These are phyloP conservation scores for Pythium scleroteichum DNA, from an alignment of 352 stramenopile genomes.

Conservation along the genomic window DNA sequence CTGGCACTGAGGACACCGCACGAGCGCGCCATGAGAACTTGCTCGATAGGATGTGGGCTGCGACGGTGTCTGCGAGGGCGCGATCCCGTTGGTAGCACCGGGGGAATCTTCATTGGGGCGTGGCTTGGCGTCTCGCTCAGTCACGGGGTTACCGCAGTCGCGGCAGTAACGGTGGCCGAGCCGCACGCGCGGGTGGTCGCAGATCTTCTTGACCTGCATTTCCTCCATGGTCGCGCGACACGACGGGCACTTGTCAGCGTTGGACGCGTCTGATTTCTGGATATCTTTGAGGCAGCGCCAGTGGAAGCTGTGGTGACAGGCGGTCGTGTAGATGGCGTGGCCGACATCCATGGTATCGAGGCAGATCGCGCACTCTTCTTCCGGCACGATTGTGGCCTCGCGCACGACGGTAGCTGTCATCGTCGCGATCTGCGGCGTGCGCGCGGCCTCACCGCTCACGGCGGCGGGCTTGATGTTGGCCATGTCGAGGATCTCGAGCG, in stretches of 20 bases:
- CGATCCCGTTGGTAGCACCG: neutral
- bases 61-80: slow-evolving; percentile 24
- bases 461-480: slow-evolving; percentile 18
- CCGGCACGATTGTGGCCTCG: slow-evolving; percentile 50
- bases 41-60: slow-evolving; percentile 74
- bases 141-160: slow-evolving; percentile 65
- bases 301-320: slow-evolving; percentile 85
- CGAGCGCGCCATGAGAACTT: slow-evolving; percentile 80
- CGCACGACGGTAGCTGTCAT: slow-evolving; percentile 20
- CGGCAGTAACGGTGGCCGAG: slow-evolving; percentile 77
- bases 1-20: slow-evolving; percentile 82
- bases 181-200: slow-evolving; percentile 82
- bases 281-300: slow-evolving; percentile 86
- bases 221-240: slow-evolving; percentile 75
- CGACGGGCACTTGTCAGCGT: slow-evolving; percentile 85
- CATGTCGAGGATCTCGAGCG: slow-evolving; percentile 39
- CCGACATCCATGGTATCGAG: slow-evolving; percentile 80
- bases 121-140: slow-evolving; percentile 65
- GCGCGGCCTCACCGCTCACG: slow-evolving; percentile 2
- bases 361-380: slow-evolving; percentile 85
- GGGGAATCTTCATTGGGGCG: slow-evolving; percentile 42
- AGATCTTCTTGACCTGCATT: slow-evolving; percentile 84
- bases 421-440: slow-evolving; percentile 19
- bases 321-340: slow-evolving; percentile 81
- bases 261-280: slow-evolving; percentile 73